phyloP scores from a whole-genome alignment of 2,329 filamentous ascomycete species.

The Microascus cirrosus region DNA sequence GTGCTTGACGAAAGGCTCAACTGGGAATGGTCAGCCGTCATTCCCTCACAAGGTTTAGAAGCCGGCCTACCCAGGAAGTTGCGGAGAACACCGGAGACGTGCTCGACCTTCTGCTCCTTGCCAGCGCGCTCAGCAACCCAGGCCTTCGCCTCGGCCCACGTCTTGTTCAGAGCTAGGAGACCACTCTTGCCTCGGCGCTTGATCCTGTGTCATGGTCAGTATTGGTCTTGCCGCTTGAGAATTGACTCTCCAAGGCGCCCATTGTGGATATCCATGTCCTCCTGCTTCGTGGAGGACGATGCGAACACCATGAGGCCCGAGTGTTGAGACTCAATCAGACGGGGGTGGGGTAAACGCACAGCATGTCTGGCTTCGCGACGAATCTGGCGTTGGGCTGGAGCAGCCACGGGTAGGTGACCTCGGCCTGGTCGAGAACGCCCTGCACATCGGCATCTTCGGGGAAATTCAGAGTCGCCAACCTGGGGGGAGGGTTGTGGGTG shows the following conservation, averaged over 20 bases:
- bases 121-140: slow-evolving; percentile 90
- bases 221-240: background rate
- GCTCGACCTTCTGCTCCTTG: slow-evolving; percentile 90
- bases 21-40: slow-evolving; percentile 1
- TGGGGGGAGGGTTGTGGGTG: slow-evolving; percentile 86
- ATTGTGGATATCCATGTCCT: background rate
- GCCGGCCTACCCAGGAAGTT: slow-evolving; percentile 62
- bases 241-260: background rate
- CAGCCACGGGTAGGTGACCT: slow-evolving; percentile 95
- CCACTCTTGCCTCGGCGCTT: slow-evolving; percentile 99
- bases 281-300: background rate
- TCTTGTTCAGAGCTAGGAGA: slow-evolving; percentile 91
- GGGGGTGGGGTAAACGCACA: slow-evolving; percentile 29
- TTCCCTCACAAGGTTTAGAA: background rate
- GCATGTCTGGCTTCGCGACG: slow-evolving; percentile 97
- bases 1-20: slow-evolving; percentile 97
- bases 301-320: background rate
- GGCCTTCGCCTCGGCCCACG: slow-evolving; percentile 84
- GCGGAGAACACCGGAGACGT: slow-evolving; percentile 74
- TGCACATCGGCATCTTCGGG: slow-evolving; percentile 75
- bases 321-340: background rate
- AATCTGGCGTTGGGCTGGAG: slow-evolving; percentile 76
- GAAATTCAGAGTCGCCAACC: slow-evolving; percentile 88
- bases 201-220: slow-evolving; percentile 39
- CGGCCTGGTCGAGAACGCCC: slow-evolving; percentile 84